These are phyloP conservation scores for Kurtzmaniella quercitrusa DNA, from an alignment of 1,139 yeast species.

Conservation along the genomic window DNA sequence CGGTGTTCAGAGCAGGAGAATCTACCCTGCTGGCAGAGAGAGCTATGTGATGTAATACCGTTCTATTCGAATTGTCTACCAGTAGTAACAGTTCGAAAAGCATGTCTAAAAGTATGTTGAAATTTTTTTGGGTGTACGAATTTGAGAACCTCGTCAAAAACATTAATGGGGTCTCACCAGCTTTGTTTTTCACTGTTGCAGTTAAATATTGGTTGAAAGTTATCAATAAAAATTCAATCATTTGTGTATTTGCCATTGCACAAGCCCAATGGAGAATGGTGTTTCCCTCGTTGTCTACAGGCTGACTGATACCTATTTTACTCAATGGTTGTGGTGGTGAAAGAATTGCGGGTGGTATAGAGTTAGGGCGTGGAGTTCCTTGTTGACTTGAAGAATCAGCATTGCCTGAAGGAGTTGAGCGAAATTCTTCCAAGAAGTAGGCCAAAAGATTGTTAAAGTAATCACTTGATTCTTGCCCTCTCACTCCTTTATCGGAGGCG, in stretches of 20 bases:
- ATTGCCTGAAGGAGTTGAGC: not conserved
- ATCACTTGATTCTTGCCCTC: conserved; percentile 20
- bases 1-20: conserved; percentile 17
- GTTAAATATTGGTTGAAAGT: conserved; percentile 49
- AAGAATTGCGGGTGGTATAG: conserved; percentile 30
- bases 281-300: conserved; percentile 91
- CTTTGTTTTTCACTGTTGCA: conserved; percentile 58
- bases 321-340: conserved; percentile 42
- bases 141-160: conserved; percentile 88
- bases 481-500: conserved; percentile 2
- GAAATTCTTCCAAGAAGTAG: conserved; percentile 32
- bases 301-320: conserved; percentile 64
- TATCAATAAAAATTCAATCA: conserved; percentile 63
- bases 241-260: conserved; percentile 73
- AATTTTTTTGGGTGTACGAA: conserved; percentile 71
- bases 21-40: conserved; percentile 25
- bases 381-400: conserved; percentile 11
- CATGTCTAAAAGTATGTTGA: conserved; percentile 66
- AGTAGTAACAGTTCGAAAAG: conserved; percentile 74
- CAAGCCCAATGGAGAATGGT: conserved; percentile 97
- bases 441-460: conserved; percentile 35
- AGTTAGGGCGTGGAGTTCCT: not conserved
- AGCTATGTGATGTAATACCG: conserved; percentile 84
- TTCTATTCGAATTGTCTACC: conserved; percentile 65
- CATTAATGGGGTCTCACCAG: conserved; percentile 88